These are phyloP conservation scores for Lablab purpureus DNA, from an alignment of 306 rosid species.

Conservation along the genomic window DNA sequence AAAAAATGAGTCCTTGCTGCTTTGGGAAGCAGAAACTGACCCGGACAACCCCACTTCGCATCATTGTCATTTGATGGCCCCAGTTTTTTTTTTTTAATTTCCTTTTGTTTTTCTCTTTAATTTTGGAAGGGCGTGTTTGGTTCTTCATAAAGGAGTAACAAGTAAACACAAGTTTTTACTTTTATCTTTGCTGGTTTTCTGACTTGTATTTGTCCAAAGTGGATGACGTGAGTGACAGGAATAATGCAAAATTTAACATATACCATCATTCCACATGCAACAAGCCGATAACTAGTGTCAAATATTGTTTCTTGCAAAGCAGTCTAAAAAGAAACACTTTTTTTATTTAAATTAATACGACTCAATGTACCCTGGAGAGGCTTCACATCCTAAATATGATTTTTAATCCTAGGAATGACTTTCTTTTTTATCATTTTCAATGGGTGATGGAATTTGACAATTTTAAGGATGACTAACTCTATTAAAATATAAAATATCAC, in stretches of 20 bases:
- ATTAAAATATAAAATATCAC: too few species aligned
- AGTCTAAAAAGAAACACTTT: neutral
- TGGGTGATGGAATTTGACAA: too few species aligned
- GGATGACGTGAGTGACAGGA: conserved; percentile 5
- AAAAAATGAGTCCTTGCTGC: conserved; percentile 32
- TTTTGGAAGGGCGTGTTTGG: conserved; percentile 45
- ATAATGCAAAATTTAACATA: conserved; percentile 14
- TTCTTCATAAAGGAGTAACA: conserved; percentile 33
- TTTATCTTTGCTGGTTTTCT: conserved; percentile 43
- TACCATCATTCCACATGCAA: conserved; percentile 39
- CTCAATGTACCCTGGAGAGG: neutral
- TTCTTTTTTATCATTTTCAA: too few species aligned
- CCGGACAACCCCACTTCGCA: conserved; percentile 35
- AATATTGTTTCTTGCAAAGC: neutral
- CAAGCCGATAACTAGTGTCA: neutral
- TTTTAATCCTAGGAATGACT: neutral
- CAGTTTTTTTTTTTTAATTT: neutral
- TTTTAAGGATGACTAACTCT: too few species aligned
- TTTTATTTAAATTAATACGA: neutral
- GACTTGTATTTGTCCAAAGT: conserved; percentile 41
- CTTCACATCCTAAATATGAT: neutral
- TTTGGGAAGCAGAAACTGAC: conserved; percentile 51
- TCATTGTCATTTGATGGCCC: conserved; percentile 49
- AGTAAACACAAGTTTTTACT: conserved; percentile 38
- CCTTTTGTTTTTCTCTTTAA: neutral